Evolutionary conservation across 345 rosid genomes (phyloP).

Genomic region (Carallia brachiata): DNA sequence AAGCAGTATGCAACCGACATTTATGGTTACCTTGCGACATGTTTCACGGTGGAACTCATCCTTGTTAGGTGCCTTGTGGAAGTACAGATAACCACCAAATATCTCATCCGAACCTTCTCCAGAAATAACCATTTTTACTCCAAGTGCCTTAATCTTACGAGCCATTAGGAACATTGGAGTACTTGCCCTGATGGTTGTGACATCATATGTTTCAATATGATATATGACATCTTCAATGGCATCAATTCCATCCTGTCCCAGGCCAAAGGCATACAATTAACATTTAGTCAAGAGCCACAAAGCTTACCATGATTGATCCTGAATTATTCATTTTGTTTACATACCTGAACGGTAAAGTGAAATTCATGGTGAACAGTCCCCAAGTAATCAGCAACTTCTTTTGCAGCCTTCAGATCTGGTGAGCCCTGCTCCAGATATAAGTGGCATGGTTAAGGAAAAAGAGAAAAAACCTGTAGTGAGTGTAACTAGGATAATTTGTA

Average conservation of each 20-base stretch:
- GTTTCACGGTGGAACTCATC: conserved; percentile 86
- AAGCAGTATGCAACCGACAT: neutral
- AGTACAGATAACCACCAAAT: conserved; percentile 91
- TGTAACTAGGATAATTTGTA: neutral
- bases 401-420: conserved; percentile 83
- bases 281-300: neutral
- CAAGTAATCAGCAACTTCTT: conserved; percentile 82
- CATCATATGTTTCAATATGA: conserved; percentile 89
- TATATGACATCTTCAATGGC: conserved; percentile 94
- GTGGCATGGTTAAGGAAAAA: neutral
- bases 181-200: conserved; percentile 84
- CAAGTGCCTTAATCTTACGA: conserved; percentile 84
- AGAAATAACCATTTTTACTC: conserved; percentile 98
- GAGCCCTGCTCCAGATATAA: conserved; percentile 50
- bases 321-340: neutral
- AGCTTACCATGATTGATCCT: neutral
- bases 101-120: conserved; percentile 95
- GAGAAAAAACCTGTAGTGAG: neutral
- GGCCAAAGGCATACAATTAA: conserved; percentile 1
- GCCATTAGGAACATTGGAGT: conserved; percentile 94
- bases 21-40: conserved; percentile 63
- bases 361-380: conserved; percentile 93
- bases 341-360: conserved; percentile 83
- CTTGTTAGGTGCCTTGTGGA: conserved; percentile 95
- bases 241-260: conserved; percentile 74